Base-by-base conservation (phyloP, 148 eudicot species). In the Drosera capensis region DNA sequence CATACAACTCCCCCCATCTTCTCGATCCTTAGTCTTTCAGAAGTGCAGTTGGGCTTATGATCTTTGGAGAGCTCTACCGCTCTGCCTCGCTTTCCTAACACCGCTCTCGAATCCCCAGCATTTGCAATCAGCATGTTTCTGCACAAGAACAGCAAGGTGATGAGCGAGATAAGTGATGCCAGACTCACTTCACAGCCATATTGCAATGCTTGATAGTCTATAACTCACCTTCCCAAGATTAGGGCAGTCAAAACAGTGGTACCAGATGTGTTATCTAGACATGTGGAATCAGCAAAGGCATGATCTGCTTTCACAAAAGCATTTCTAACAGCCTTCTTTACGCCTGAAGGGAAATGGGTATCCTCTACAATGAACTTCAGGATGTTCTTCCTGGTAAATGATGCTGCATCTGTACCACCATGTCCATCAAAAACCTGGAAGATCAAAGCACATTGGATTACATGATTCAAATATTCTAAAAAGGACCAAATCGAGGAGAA, bases 31-130 rank as follows among this genome's bases (percentile, higher is more conserved):
- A 2, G 47, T 30, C 48, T 53, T 25, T 53, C 57, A 12, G 57
- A 53, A 20, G 48, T 53, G 43, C 57, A 53, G 40, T 43, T 53
- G 19, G 57, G 57, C 23, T 53, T 53, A 31, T 53, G 57, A 39
- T 53, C 57, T 43, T 53, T 53, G 18, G 57, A 53, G 17, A 53
- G 40, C 48, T 53, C 57, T 18, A 53, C 26, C 31, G 57, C 57
- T 41, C 57, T 41, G 2, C 57, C 57, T 0, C 48, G 57, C 20
- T 53, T 53, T 0, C 57, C 57, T 9, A 53, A 30, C 13, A 53
- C 57, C 5, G 57, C 57, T 43, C 57, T 42, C 7, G 57, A 53
- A 34, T 53, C 57, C 14, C 57, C 57, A n/a, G 57, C 57, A 21
- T 53, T 53, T 53, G 57, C 57, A 25, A 53, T 43, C 29, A 53